These are phyloP conservation scores for Aspergillus carbonarius DNA, from an alignment of 2,329 filamentous ascomycete species.

Conservation along the genomic window DNA sequence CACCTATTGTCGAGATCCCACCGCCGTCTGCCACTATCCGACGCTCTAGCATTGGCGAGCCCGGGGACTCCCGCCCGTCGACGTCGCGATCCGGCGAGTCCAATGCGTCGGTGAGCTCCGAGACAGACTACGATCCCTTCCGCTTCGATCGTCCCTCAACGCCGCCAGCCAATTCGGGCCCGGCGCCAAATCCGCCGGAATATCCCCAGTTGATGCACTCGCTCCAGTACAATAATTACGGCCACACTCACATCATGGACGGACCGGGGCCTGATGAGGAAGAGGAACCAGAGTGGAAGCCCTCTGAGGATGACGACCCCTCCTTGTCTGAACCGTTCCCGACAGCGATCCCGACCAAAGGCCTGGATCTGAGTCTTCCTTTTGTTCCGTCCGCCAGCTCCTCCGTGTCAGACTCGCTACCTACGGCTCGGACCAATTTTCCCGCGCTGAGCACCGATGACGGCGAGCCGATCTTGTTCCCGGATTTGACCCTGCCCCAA, in stretches of 20 bases:
- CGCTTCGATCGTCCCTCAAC: slow-evolving; percentile 39
- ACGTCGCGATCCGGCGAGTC: slow-evolving; percentile 38
- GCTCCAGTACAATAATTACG: slow-evolving; percentile 47
- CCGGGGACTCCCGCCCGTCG: slow-evolving; percentile 37
- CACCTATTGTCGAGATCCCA: slow-evolving; percentile 22
- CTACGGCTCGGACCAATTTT: slow-evolving; percentile 20
- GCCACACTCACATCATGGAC: slow-evolving; percentile 56
- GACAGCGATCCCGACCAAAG: slow-evolving; percentile 25
- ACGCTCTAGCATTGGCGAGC: slow-evolving; percentile 24
- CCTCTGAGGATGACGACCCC: slow-evolving; percentile 7
- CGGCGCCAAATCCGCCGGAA: slow-evolving; percentile 30
- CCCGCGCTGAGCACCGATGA: slow-evolving; percentile 10
- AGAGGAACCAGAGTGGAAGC: slow-evolving; percentile 47
- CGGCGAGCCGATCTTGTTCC: slow-evolving; percentile 33
- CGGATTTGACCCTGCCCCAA: slow-evolving; percentile 39
- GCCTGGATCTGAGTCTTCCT: slow-evolving; percentile 8
- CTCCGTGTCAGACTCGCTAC: slow-evolving; percentile 23
- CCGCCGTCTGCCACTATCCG: slow-evolving; percentile 15
- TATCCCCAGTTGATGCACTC: slow-evolving; percentile 48
- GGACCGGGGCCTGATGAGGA: slow-evolving; percentile 56
- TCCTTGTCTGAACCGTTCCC: slow-evolving; percentile 25
- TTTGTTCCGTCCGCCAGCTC: slow-evolving; percentile 12
- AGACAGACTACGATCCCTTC: slow-evolving; percentile 45
- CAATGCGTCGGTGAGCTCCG: slow-evolving; percentile 30
- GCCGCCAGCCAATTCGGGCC: slow-evolving; percentile 19